Evolutionary conservation across 176 grass and related monocot species (phyloP).

Genomic region (Triticum turgidum): DNA sequence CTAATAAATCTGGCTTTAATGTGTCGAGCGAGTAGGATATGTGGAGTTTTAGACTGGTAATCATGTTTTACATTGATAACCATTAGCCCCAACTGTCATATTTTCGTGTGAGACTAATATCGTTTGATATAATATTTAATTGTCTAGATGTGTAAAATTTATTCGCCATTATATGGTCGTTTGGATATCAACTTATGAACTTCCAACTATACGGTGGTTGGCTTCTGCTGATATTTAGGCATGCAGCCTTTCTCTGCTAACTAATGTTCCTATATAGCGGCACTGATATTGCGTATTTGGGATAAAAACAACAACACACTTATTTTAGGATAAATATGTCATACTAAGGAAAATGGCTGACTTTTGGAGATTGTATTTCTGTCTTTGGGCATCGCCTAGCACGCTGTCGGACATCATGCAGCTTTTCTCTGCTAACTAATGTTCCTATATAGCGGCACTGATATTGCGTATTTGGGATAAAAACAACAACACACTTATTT

Average conservation of each 20-base stretch:
- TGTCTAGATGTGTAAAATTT: background rate
- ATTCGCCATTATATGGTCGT: background rate
- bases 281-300: background rate
- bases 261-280: background rate
- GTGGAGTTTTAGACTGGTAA: background rate
- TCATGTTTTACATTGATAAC: background rate
- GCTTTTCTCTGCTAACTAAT: background rate
- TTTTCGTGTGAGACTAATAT: background rate
- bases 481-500: background rate
- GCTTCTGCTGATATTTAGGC: background rate
- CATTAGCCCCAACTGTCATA: background rate
- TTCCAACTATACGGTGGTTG: background rate
- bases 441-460: background rate
- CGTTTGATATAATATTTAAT: background rate
- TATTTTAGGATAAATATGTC: constrained; percentile 12
- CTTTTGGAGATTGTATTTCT: background rate
- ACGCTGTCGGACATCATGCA: background rate
- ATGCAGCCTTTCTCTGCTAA: background rate
- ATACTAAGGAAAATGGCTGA: background rate
- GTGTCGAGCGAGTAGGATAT: background rate
- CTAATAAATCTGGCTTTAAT: background rate
- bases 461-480: background rate
- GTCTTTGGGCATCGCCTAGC: background rate
- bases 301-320: background rate
- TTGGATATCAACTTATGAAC: constrained; percentile 19